A percentile compares a stretch with the other conserved stretches of the same genome.
These are phyloP conservation scores for Phytophthora uliginosa DNA, from an alignment of 352 stramenopile genomes.

Conservation along the genomic window DNA sequence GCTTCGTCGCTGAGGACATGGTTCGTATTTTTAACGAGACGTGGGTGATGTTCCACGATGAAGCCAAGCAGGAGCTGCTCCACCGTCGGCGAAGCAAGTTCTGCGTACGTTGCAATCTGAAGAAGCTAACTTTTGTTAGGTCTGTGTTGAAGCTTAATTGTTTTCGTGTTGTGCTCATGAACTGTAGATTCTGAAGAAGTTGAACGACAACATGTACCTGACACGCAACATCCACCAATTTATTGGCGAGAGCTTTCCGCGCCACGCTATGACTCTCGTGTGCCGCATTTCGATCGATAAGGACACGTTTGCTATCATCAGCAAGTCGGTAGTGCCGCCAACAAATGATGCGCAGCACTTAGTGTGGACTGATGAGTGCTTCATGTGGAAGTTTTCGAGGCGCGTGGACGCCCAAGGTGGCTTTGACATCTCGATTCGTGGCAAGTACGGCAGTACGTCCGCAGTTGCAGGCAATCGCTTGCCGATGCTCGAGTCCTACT, in stretches of 20 bases:
- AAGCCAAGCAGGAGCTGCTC: constrained; percentile 76
- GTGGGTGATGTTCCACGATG: constrained; percentile 81
- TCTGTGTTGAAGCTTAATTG: constrained; percentile 1
- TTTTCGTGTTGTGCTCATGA: constrained; percentile 1
- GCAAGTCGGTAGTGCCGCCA: constrained; percentile 82
- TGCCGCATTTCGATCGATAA: constrained; percentile 87
- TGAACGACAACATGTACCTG: constrained; percentile 89
- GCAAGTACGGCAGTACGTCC: constrained; percentile 87
- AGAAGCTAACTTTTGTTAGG: constrained; percentile 4
- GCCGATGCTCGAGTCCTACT: constrained; percentile 89
- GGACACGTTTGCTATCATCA: constrained; percentile 85
- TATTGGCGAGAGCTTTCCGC: constrained; percentile 87
- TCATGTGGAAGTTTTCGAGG: constrained; percentile 86
- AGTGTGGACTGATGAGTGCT: constrained; percentile 91
- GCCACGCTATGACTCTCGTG: constrained; percentile 86
- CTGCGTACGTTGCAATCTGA: constrained; percentile 62
- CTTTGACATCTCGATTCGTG: constrained; percentile 81
- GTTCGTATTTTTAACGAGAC: constrained; percentile 83
- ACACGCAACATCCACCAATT: constrained; percentile 91
- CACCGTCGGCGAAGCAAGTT: constrained; percentile 86
- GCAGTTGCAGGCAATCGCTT: constrained; percentile 85
- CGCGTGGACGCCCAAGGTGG: constrained; percentile 61
- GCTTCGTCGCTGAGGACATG: constrained; percentile 77
- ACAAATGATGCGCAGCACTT: constrained; percentile 87
- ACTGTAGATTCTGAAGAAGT: constrained; percentile 81